Base-by-base conservation (phyloP, 1,139 yeast species). In the Protomyces arabidopsidicola region DNA sequence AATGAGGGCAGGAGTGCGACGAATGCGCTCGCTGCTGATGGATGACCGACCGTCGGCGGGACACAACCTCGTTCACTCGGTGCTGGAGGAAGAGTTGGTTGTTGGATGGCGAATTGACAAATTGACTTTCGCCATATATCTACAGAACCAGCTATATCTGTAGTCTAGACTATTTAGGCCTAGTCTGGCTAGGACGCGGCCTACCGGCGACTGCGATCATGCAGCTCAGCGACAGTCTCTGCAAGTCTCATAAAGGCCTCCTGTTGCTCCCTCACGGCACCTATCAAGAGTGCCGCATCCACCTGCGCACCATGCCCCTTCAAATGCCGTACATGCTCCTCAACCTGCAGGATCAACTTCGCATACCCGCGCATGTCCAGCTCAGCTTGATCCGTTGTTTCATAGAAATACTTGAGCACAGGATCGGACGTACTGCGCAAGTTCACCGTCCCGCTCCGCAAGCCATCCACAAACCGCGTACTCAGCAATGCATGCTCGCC, bases 251-350 rank as follows among this genome's bases (percentile, higher is more conserved):
- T 5, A 35, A 60, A 60, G 12, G 58, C 45, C 16, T 22, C 51
- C 12, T 60, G 63, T 39, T 60, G 63, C 45, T 45, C 51, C 39
- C 31, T 34, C 27, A 60, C 38, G 12, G 63, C 50, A n/a, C 35
- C 63, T 16, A 60, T 34, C 48, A 60, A 39, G 14, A 55, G 20
- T 16, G 24, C 53, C 20, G 58, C 51, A 27, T 60, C 58, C 45
- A 39, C 85, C 57, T 78, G 78, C 50, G 42, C 53, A 8, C 55
- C 53, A 31, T 60, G 56, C 14, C 42, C 39, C 69, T 87, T 90
- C 52, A 90, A 80, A 55, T 91, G 91, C 63, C 82, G 84, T 14
- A 90, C 85, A 1, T 91, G 86, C 35, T 81, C 79, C 72, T 90
- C 96, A 66, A 90, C 88, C 67, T 86, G 91, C 38, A 79, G 77